These are phyloP conservation scores for Colletotrichum sidae DNA, from an alignment of 2,329 filamentous ascomycete genomes.

Conservation along the genomic window DNA sequence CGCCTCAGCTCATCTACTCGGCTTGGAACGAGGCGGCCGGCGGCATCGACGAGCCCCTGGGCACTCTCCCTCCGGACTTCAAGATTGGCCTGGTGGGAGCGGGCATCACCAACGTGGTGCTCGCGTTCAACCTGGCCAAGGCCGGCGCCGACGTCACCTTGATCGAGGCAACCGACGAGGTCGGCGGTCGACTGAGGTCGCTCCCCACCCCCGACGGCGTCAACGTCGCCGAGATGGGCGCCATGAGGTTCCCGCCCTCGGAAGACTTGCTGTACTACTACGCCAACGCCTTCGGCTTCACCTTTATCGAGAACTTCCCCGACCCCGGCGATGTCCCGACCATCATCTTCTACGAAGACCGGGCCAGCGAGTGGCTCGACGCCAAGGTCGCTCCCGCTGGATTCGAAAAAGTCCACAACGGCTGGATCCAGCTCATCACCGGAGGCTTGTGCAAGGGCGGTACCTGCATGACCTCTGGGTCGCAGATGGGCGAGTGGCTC, in stretches of 20 bases:
- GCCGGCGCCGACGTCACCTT: slow-evolving; percentile 2
- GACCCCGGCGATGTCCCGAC: slow-evolving; percentile 19
- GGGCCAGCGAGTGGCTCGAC: slow-evolving; percentile 5
- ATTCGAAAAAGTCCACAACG: slow-evolving; percentile 10
- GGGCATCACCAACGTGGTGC: too few relatives aligned
- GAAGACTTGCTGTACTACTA: slow-evolving; percentile 25
- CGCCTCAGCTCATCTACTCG: slow-evolving; percentile 19
- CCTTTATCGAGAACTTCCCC: slow-evolving; percentile 19
- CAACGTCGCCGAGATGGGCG: slow-evolving; percentile 24
- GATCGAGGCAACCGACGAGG: slow-evolving; percentile 13
- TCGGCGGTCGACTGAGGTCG: slow-evolving; percentile 7
- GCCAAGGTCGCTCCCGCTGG: slow-evolving; percentile 5
- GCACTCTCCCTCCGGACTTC: slow-evolving; percentile 7
- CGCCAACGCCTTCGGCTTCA: slow-evolving; percentile 12
- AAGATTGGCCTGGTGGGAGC: neutral
- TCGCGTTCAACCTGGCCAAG: too few relatives aligned
- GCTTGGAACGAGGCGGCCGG: slow-evolving; percentile 18
- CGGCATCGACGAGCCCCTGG: slow-evolving; percentile 3
- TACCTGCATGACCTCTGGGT: neutral
- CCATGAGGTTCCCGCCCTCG: slow-evolving; percentile 20
- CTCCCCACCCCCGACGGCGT: slow-evolving; percentile 14
- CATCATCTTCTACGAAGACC: slow-evolving; percentile 3
- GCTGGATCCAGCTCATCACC: slow-evolving; percentile 12
- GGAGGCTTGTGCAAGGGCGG: slow-evolving; percentile 1
- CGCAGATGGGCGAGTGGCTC: neutral